These are phyloP conservation scores for Spergularia azorica DNA, from an alignment of 179 eudicot species.

Conservation along the genomic window DNA sequence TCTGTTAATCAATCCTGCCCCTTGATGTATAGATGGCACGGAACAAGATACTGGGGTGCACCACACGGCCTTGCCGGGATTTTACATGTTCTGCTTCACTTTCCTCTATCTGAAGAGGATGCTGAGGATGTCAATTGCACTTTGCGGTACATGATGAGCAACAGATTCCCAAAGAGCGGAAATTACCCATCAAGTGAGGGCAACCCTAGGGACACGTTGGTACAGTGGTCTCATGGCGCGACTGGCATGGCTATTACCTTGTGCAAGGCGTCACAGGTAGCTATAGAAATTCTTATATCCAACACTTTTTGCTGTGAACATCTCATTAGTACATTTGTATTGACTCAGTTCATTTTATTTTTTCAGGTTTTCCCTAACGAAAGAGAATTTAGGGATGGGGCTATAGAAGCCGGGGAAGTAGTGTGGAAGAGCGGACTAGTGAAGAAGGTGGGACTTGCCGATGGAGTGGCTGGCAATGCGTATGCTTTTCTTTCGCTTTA, in stretches of 20 bases:
- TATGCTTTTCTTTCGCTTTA: constrained; percentile 63
- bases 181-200: constrained; percentile 73
- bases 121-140: constrained; percentile 69
- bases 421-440: constrained; percentile 78
- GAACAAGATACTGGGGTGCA: constrained; percentile 84
- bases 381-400: constrained; percentile 67
- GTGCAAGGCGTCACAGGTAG: constrained; percentile 72
- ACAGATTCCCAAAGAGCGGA: constrained; percentile 64
- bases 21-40: constrained; percentile 82
- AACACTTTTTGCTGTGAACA: no score
- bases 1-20: constrained; percentile 54
- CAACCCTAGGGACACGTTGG: constrained; percentile 59
- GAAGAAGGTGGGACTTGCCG: constrained; percentile 61
- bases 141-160: constrained; percentile 73
- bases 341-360: background rate
- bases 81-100: constrained; percentile 67
- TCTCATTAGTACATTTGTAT: no score
- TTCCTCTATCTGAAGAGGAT: constrained; percentile 51
- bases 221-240: constrained; percentile 88
- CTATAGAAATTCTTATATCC: background rate
- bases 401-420: constrained; percentile 82
- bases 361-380: constrained; percentile 53
- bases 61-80: constrained; percentile 89
- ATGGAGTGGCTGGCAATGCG: constrained; percentile 68
- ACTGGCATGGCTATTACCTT: constrained; percentile 67